Base-by-base conservation (phyloP, 768 basidiomycete species). In the Boletus insuetus region DNA sequence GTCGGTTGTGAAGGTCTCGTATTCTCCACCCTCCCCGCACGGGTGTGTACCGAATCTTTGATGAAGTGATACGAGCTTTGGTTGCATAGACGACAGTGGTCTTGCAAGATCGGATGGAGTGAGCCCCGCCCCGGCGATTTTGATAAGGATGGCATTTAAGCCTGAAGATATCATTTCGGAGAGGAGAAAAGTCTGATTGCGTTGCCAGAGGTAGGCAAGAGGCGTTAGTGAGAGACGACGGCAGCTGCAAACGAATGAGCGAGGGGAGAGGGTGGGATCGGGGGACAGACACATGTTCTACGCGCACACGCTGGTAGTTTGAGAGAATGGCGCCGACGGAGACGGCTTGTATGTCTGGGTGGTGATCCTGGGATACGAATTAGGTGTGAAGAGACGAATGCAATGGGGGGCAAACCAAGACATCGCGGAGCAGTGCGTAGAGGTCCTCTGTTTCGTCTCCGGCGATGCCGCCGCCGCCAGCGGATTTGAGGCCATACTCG, bases 371-470 rank as follows among this genome's bases (percentile, higher is more conserved):
- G 31, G 20, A 34, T 24, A 53, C 6, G 7, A 37, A 34, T 51
- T 12, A 64, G 53, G 32, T 43, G 52, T 26, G 41, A 34, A 29
- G 40, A 41, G 43, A 35, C 6, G 37, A 22, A 29, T 17, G 46
- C 12, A 4, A n/a, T 38, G 31, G n/a, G 6, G 40, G 47, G 69
- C 71, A 20, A 58, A 94, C 95, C 81, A 94, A 87, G 53, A 98
- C 91, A 19, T 77, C 74, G 17, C 73, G 74, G 19, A 99, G 75
- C 31, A 99, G 71, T 20, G 75, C 79, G 62, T 83, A 84, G 29
- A 99, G 79, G 73, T 99, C 97, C 67, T 99, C 97, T 0, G 97
- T 98, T 75, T 99, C 97, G 70, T 99, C 97, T 4, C 94, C 95
- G 34, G 68, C 61, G 20, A 86, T 75, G 3, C 87, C 89, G 39